Evolutionary conservation across 1,284 basidiomycete species (phyloP), one percentile per base, ranked within the genome.

Genomic region (Heterobasidion irregulare): DNA sequence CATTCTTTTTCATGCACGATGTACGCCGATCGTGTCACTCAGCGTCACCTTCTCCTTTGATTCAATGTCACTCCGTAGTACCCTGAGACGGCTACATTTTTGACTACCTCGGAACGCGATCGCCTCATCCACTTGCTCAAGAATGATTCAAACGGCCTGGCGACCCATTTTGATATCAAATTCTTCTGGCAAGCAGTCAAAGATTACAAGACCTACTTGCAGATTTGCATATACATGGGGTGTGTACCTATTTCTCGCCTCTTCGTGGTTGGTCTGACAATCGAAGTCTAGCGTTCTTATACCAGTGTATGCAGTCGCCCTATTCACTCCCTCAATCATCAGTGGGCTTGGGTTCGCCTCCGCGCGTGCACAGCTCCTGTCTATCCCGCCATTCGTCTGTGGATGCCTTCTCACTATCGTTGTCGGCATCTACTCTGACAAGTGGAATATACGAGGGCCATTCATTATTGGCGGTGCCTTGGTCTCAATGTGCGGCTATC

Each of bases 321-420:
- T 84, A 49, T 85, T 84, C 59, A 72, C 72, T 2, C 82, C 80
- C 0, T 80, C 77, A 1, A 81, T 83, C 62, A 76, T 83, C 53
- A 70, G 72, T 7, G 68, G 75, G 50, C 70, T 83, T 4, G 80
- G 82, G 6, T 86, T 73, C 69, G 72, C 75, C 1, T 75, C 82
- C 43, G 75, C 79, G 1, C 64, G 71, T 47, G 82, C 84, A 3
- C 82, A 86, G 59, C 67, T 85, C 1, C 68, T 85, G n/a, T 75
- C 75, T 6, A 72, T 79, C 32, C 79, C 80, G 32, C 76, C 77
- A 2, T 82, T 79, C 56, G 69, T 71, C 50, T 70, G 66, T 49
- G 75, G 66, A 46, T 77, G 76, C 58, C 55, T 75, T 45, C 63
- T 60, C 26, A 79, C 77, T 4, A 66, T 80, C 45, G 34, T 67